These are phyloP conservation scores for Phytophthora multivora DNA, from an alignment of 352 stramenopile genomes.

Conservation along the genomic window DNA sequence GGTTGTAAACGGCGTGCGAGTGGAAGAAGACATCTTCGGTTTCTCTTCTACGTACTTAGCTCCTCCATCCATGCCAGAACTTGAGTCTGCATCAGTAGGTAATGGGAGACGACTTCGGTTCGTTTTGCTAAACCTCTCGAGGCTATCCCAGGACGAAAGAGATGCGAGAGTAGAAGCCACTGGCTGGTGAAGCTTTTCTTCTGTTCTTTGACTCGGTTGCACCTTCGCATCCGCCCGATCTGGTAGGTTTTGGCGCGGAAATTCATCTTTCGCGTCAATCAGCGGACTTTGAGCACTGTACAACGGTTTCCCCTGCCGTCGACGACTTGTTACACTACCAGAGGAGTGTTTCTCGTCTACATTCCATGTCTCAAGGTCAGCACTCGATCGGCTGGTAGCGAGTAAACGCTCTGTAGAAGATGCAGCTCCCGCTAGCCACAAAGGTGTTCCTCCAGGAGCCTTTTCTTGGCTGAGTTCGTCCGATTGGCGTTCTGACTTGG, in stretches of 20 bases:
- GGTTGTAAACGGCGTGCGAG: constrained; percentile 18
- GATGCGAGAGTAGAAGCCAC: constrained; percentile 10
- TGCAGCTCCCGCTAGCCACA: constrained; percentile 19
- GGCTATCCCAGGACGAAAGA: constrained; percentile 60
- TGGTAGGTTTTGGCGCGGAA: neutral
- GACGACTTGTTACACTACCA: constrained; percentile 22
- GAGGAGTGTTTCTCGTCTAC: constrained; percentile 22
- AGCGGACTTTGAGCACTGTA: neutral
- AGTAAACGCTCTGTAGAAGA: constrained; percentile 8
- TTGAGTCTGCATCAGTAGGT: constrained; percentile 10
- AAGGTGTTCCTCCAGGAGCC: constrained; percentile 9
- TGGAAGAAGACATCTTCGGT: neutral
- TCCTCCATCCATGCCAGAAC: constrained; percentile 5
- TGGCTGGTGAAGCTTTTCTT: constrained; percentile 8
- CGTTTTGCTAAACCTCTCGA: constrained; percentile 85
- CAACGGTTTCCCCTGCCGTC: constrained; percentile 18
- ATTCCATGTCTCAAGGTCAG: constrained; percentile 7
- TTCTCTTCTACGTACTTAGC: neutral
- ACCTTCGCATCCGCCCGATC: constrained; percentile 14
- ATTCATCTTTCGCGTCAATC: neutral
- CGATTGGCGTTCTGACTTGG: neutral
- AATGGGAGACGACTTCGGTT: constrained; percentile 59
- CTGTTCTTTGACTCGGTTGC: neutral
- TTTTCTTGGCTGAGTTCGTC: constrained; percentile 6
- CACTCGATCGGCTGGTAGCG: constrained; percentile 2